Evolutionary conservation across 306 rosid genomes (phyloP).

Genomic region (Vigna unguiculata): DNA sequence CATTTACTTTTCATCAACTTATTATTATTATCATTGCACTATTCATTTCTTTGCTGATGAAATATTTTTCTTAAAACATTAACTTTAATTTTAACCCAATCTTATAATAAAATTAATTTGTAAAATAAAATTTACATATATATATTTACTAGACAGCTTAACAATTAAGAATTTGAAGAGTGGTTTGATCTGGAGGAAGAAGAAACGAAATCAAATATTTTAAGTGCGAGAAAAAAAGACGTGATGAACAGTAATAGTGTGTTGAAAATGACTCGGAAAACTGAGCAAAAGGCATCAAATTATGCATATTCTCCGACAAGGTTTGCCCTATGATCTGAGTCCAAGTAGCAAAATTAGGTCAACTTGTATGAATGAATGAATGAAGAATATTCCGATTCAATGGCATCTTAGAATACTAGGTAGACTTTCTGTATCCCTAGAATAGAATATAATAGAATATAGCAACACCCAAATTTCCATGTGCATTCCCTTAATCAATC

Average conservation of each 20-base stretch:
- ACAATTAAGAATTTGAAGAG: background rate
- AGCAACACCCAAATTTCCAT: constrained; percentile 1
- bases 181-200: background rate
- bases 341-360: constrained; percentile 17
- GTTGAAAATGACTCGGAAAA: background rate
- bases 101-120: too few species aligned
- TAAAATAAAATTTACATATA: too few species aligned
- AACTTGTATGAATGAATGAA: constrained; percentile 9
- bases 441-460: too few species aligned
- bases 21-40: too few species aligned
- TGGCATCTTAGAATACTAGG: constrained; percentile 22
- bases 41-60: background rate
- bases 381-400: constrained; percentile 30
- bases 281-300: constrained; percentile 28
- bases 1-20: too few species aligned
- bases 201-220: background rate
- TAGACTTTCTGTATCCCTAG: background rate
- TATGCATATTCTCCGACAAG: constrained; percentile 36
- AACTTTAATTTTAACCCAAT: too few species aligned
- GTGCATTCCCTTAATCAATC: background rate
- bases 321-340: background rate
- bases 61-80: too few species aligned
- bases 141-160: too few species aligned
- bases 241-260: background rate
- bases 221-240: background rate